These are phyloP conservation scores for Opeltia flavorubescens DNA, from an alignment of 495 filamentous ascomycete genomes.

Conservation along the genomic window DNA sequence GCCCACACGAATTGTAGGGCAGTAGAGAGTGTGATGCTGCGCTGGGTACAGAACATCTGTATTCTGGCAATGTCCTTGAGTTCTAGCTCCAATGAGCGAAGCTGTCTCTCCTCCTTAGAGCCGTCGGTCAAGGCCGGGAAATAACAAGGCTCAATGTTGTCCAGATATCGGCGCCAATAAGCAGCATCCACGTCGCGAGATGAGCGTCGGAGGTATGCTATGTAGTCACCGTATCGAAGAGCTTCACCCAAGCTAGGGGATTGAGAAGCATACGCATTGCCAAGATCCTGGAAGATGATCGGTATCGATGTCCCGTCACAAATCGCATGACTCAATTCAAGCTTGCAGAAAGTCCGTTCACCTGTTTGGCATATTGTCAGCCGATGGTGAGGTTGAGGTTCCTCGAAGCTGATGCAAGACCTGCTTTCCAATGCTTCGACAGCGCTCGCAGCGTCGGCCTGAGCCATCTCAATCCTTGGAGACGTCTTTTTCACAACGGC, in stretches of 20 bases:
- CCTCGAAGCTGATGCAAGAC: slow-evolving; percentile 6
- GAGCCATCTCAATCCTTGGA: slow-evolving; percentile 3
- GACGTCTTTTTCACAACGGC: slow-evolving; percentile 23
- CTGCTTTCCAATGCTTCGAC: slow-evolving; percentile 3
- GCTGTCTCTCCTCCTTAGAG: slow-evolving; percentile 3
- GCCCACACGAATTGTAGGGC: slow-evolving; percentile 42
- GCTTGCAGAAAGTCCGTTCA: slow-evolving; percentile 18
- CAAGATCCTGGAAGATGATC: slow-evolving; percentile 17
- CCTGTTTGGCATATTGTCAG: slow-evolving; percentile 20
- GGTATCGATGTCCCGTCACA: slow-evolving; percentile 22
- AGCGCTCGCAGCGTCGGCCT: slow-evolving; percentile 5
- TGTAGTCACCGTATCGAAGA: slow-evolving; percentile 5
- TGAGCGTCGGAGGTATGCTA: slow-evolving; percentile 4
- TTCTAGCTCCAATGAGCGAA: slow-evolving; percentile 23
- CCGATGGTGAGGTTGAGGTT: slow-evolving; percentile 23
- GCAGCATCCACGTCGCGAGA: slow-evolving; percentile 19
- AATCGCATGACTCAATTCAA: slow-evolving; percentile 34
- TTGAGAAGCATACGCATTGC: slow-evolving; percentile 6
- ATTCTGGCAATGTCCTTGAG: slow-evolving; percentile 13
- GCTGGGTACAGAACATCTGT: slow-evolving; percentile 20
- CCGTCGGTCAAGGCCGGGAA: slow-evolving; percentile 30
- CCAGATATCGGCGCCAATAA: slow-evolving; percentile 40
- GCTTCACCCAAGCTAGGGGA: background rate
- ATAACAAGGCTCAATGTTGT: slow-evolving; percentile 35
- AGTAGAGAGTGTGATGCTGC: slow-evolving; percentile 20